These are phyloP conservation scores for Candida sp. DNA, from an alignment of 1,139 yeast genomes.

Conservation along the genomic window DNA sequence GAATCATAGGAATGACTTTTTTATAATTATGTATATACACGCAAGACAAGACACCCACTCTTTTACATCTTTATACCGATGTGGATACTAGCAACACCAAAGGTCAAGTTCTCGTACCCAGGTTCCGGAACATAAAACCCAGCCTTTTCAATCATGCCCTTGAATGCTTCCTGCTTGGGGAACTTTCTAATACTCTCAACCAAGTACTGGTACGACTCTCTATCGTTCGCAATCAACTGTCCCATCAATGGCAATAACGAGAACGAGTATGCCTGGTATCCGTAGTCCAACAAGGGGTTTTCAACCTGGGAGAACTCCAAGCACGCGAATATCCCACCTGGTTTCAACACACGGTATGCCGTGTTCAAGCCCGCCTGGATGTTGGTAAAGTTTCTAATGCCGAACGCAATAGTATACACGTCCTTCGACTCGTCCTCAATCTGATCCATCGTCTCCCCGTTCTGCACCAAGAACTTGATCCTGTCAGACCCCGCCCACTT, in stretches of 20 bases:
- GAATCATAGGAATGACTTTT: background rate
- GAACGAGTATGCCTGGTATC: conserved; percentile 89
- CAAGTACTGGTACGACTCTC: conserved; percentile 93
- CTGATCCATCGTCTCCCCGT: conserved; percentile 88
- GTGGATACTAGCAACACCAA: conserved; percentile 96
- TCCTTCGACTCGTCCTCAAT: conserved; percentile 91
- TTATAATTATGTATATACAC: background rate
- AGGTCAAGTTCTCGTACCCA: conserved; percentile 95
- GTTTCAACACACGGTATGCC: conserved; percentile 93
- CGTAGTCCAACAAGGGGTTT: conserved; percentile 71
- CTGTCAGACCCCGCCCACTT: conserved; percentile 62
- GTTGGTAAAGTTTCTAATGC: conserved; percentile 95
- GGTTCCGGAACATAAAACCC: conserved; percentile 88
- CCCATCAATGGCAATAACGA: conserved; percentile 94
- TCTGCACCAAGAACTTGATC: conserved; percentile 83
- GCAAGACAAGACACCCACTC: background rate
- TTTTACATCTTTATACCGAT: conserved; percentile 81
- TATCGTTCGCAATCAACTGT: conserved; percentile 91
- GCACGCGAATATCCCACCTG: conserved; percentile 97
- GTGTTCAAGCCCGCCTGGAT: conserved; percentile 93
- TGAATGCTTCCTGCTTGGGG: conserved; percentile 92
- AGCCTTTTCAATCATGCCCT: conserved; percentile 90
- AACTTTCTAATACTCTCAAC: conserved; percentile 93
- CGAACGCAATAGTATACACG: conserved; percentile 95
- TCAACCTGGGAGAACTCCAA: conserved; percentile 94